Percentiles rank a stretch among this genome's conserved stretches.
phyloP scores from a whole-genome alignment of 768 basidiomycete genomes.

The Phylloporus arenicola region DNA sequence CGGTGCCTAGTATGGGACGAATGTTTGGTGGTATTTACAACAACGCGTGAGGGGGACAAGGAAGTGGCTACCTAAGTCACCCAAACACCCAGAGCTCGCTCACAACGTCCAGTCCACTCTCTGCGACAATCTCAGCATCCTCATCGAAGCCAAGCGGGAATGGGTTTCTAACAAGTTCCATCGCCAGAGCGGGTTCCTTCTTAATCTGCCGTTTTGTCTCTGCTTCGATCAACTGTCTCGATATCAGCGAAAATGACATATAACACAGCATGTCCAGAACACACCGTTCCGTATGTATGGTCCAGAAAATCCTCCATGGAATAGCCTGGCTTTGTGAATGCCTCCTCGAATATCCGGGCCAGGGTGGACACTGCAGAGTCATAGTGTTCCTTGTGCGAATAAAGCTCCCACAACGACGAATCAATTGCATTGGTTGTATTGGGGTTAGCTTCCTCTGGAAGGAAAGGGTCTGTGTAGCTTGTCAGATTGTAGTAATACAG shows the following conservation, averaged over 20 bases:
- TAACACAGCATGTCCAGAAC: slow-evolving; percentile 17
- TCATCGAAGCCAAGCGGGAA: slow-evolving; percentile 28
- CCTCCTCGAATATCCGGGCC: slow-evolving; percentile 79
- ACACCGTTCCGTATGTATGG: slow-evolving; percentile 81
- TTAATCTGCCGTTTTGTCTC: slow-evolving; percentile 76
- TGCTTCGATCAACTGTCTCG: slow-evolving; percentile 73
- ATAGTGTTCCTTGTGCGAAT: slow-evolving; percentile 76
- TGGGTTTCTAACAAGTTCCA: slow-evolving; percentile 34
- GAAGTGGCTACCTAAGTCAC: slow-evolving; percentile 4
- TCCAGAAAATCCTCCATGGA: slow-evolving; percentile 95
- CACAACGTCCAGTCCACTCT: slow-evolving; percentile 31
- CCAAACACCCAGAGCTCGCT: slow-evolving; percentile 46
- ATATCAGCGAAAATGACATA: neutral
- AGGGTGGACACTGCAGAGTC: slow-evolving; percentile 83
- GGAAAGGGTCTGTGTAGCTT: slow-evolving; percentile 59
- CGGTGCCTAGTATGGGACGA: neutral
- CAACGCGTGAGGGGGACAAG: neutral
- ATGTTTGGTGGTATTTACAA: slow-evolving; percentile 24
- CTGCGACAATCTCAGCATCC: slow-evolving; percentile 1
- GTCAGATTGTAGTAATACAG: slow-evolving; percentile 2
- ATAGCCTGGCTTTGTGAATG: slow-evolving; percentile 91
- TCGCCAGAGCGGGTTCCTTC: slow-evolving; percentile 61
- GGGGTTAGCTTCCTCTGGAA: slow-evolving; percentile 63
- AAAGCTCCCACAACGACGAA: slow-evolving; percentile 91
- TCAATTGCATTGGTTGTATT: slow-evolving; percentile 72